Evolutionary conservation across 805 yeast genomes (phyloP), one percentile per base, ranked within the genome.

Genomic region (Candida rishiriensis): DNA sequence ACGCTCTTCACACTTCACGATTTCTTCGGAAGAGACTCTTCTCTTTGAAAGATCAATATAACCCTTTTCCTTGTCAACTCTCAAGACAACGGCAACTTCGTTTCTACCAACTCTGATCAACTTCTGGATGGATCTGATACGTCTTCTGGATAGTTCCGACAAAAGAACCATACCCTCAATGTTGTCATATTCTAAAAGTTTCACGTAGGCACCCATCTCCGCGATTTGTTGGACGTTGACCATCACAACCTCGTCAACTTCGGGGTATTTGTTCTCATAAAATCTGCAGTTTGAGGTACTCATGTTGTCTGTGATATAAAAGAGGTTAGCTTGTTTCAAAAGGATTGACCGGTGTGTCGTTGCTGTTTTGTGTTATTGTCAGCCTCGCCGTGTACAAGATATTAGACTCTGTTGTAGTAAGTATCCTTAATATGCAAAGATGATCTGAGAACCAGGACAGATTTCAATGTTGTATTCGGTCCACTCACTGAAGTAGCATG

Each of bases 141-240:
- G 95, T 77, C 99, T 88, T 79, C 99, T 87, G 32, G 98, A 90
- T 57, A 93, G 78, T 72, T 93, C 99, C 35, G 96, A 85, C 59
- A 93, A 78, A 54, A 93, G 75, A 46, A 93, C 96, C 99, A 93
- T 93, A 61, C 99, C 99, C 71, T 93, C 99, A 63, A 93, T 91
- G 66, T 91, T 93, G 71, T 93, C 98, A 64, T 93, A 93, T 70
- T 93, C 99, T 53, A 93, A 77, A 53, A 93, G 76, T 68, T 89
- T 91, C 53, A 93, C 96, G 67, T 93, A 93, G 12, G 99, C 99
- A 48, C 99, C 99, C 99, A 93, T 93, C 69, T 93, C 99, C 55
- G 98, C 99, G 58, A 93, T 93, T 66, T 87, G 95, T 68, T 87
- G 95, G 56, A 93, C 99, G 69, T 93, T 93, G 64, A 93, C 99